Conservation (phyloP, 169 alveolate species). For the Cryptosporidium meleagridis region DNA sequence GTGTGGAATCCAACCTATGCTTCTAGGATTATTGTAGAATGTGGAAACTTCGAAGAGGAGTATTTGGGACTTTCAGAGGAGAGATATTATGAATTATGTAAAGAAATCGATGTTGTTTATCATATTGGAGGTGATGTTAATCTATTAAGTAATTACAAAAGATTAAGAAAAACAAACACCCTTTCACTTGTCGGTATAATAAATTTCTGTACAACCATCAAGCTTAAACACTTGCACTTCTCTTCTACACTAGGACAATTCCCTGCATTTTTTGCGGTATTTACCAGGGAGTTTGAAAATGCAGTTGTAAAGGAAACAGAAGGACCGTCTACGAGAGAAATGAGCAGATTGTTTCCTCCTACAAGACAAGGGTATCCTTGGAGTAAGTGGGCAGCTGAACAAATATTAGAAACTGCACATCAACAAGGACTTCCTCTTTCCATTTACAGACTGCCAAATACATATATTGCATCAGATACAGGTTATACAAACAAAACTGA, state of each 20-base stretch:
- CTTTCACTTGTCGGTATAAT: slow-evolving; percentile 76
- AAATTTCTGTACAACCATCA: slow-evolving; percentile 76
- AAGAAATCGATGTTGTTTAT: slow-evolving; percentile 78
- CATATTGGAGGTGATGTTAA: slow-evolving; percentile 84
- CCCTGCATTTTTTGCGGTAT: slow-evolving; percentile 81
- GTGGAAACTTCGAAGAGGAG: slow-evolving; percentile 80
- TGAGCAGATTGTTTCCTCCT: slow-evolving; percentile 80
- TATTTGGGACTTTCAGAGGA: slow-evolving; percentile 78
- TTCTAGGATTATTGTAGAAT: slow-evolving; percentile 74
- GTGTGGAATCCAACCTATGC: slow-evolving; percentile 78
- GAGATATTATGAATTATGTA: slow-evolving; percentile 75
- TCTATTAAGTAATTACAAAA: slow-evolving; percentile 78
- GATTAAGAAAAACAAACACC: slow-evolving; percentile 79
- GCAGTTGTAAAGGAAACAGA: slow-evolving; percentile 76
- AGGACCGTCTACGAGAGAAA: slow-evolving; percentile 77
- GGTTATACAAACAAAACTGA: slow-evolving; percentile 82
- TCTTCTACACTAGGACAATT: slow-evolving; percentile 82
- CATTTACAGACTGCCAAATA: slow-evolving; percentile 81
- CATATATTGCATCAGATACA: slow-evolving; percentile 80
- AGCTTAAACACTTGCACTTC: slow-evolving; percentile 78
- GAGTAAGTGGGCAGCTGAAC: slow-evolving; percentile 84
- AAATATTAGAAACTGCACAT: slow-evolving; percentile 77
- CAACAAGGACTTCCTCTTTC: slow-evolving; percentile 79
- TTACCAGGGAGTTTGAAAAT: slow-evolving; percentile 76
- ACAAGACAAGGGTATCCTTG: slow-evolving; percentile 82